These are phyloP conservation scores for Aspergillus ibericus DNA, from an alignment of 2,329 filamentous ascomycete genomes.

Conservation along the genomic window DNA sequence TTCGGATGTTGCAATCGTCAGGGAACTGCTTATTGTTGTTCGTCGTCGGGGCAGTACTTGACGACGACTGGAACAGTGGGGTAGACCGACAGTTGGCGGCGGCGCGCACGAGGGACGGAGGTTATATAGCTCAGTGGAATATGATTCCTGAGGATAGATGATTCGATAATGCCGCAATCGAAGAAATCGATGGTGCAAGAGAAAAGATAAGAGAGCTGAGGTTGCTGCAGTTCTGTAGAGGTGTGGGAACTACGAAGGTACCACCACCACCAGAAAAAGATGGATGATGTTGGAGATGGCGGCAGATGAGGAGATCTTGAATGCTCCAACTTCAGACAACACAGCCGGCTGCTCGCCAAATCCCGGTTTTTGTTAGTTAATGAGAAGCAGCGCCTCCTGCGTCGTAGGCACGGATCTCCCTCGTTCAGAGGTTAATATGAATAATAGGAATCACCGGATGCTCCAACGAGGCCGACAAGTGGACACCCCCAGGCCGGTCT, in stretches of 20 bases:
- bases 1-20: not conserved
- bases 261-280: not conserved
- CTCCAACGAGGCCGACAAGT: conserved; percentile 11
- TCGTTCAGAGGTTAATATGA: conserved; percentile 14
- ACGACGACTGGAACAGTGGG: conserved; percentile 1
- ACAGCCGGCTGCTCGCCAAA: conserved; percentile 12
- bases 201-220: conserved; percentile 1
- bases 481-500: conserved; percentile 7
- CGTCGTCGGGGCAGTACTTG: not conserved
- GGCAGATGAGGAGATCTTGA: conserved; percentile 8
- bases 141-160: conserved; percentile 7
- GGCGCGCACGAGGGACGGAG: not conserved
- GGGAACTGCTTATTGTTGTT: not conserved
- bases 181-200: conserved; percentile 23
- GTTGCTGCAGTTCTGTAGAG: not conserved
- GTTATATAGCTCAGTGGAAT: conserved; percentile 7
- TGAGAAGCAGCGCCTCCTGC: conserved; percentile 4
- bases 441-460: conserved; percentile 14
- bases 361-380: conserved; percentile 17
- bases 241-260: not conserved
- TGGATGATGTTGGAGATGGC: conserved; percentile 5
- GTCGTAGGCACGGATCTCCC: not conserved
- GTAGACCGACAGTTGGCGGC: not conserved
- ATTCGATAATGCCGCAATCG: conserved; percentile 24
- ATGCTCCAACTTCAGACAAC: conserved; percentile 1